These are phyloP conservation scores for Leccinum longicurvipes DNA, from an alignment of 768 basidiomycete genomes.

Conservation along the genomic window DNA sequence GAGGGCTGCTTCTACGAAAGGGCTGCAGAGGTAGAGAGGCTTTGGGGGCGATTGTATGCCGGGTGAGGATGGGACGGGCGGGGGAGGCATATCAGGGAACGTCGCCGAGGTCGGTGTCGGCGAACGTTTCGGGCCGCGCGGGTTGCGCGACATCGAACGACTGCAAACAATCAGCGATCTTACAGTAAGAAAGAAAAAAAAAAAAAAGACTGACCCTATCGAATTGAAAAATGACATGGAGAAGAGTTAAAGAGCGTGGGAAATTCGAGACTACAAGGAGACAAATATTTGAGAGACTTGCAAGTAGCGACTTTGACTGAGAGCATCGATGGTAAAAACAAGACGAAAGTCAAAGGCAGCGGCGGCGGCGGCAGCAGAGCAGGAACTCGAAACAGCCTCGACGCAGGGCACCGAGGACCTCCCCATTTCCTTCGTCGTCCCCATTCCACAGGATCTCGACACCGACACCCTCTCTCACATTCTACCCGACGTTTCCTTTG, in stretches of 20 bases:
- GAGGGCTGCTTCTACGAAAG: conserved; percentile 91
- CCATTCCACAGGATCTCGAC: conserved; percentile 68
- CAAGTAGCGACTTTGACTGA: too few species aligned
- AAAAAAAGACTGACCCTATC: conserved; percentile 52
- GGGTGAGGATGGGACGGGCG: conserved; percentile 41
- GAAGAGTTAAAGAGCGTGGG: conserved; percentile 13
- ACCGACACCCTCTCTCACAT: conserved; percentile 53
- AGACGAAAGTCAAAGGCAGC: conserved; percentile 61
- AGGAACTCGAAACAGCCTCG: conserved; percentile 34
- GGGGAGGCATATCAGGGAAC: conserved; percentile 44
- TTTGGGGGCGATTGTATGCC: conserved; percentile 35
- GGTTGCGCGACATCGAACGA: conserved; percentile 71
- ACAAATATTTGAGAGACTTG: too few species aligned
- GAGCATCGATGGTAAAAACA: conserved; percentile 42
- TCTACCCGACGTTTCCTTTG: conserved; percentile 58
- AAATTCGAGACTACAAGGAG: conserved; percentile 2
- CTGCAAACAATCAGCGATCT: conserved; percentile 35
- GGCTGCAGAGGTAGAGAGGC: conserved; percentile 87
- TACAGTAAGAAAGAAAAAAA: too few species aligned
- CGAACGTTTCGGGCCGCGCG: conserved; percentile 68
- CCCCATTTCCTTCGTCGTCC: conserved; percentile 31
- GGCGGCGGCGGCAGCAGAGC: conserved; percentile 21
- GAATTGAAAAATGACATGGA: conserved; percentile 79
- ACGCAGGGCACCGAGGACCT: conserved; percentile 36
- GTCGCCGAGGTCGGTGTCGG: conserved; percentile 72